Conservation (phyloP, 1,284 basidiomycete species). For the Melampsora occidentalis region DNA sequence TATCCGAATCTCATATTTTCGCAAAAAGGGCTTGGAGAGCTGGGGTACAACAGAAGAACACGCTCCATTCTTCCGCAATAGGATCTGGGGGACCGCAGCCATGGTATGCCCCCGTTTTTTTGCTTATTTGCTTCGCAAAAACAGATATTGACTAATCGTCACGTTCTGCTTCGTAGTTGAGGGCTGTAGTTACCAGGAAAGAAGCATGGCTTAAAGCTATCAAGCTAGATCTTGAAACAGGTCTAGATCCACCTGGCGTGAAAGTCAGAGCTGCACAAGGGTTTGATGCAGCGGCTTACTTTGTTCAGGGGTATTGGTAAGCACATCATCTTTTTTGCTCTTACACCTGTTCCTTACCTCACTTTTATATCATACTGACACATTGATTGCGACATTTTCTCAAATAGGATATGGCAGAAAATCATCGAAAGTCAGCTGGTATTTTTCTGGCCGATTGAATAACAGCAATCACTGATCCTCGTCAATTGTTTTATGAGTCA, state of each 20-base stretch:
- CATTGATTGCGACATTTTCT: constrained; percentile 14
- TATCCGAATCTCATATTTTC: background rate
- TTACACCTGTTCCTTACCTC: background rate
- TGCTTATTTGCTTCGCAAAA: background rate
- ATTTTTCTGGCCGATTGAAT: background rate
- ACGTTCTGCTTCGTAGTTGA: constrained; percentile 67
- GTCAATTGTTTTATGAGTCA: constrained; percentile 57
- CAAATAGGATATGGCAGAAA: constrained; percentile 50
- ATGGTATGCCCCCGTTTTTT: constrained; percentile 15
- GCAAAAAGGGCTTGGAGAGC: constrained; percentile 64
- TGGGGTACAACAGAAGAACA: constrained; percentile 80
- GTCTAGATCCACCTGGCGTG: constrained; percentile 81
- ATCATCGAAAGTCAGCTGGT: constrained; percentile 48
- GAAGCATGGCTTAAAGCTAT: constrained; percentile 85
- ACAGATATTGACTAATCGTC: constrained; percentile 43
- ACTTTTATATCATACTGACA: background rate
- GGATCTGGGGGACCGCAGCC: constrained; percentile 72
- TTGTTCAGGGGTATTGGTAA: constrained; percentile 65
- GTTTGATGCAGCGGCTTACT: constrained; percentile 71
- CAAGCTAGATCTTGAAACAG: constrained; percentile 81
- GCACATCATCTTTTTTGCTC: constrained; percentile 11
- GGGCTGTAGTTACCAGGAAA: constrained; percentile 78
- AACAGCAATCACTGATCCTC: constrained; percentile 60
- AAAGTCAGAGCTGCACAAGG: constrained; percentile 89
- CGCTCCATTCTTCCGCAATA: constrained; percentile 74